Evolutionary conservation across 805 yeast species (phyloP).

Genomic region (Groenewaldozyma tartarivorans): DNA sequence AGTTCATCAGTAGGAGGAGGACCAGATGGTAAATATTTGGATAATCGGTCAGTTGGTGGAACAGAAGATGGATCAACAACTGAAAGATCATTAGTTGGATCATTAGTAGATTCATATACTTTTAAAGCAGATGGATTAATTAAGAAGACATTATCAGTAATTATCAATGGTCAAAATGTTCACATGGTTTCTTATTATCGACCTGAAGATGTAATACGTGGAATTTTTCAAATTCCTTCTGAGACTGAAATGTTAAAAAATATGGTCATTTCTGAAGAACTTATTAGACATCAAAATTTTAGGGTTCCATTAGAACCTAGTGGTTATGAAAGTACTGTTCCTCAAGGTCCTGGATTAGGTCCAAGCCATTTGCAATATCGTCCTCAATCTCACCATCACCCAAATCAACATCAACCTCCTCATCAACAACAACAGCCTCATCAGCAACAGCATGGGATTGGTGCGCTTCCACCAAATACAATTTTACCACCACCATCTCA

Average conservation of each 20-base stretch:
- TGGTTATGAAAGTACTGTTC: slow-evolving; percentile 1
- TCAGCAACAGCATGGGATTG: slow-evolving; percentile 8
- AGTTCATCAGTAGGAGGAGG: slow-evolving; percentile 8
- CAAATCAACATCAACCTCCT: slow-evolving; percentile 3
- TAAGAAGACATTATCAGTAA: slow-evolving; percentile 70
- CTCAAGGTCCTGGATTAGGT: not conserved
- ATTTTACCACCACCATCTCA: not conserved
- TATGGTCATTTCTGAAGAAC: slow-evolving; percentile 30
- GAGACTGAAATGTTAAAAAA: slow-evolving; percentile 42
- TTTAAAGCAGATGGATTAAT: slow-evolving; percentile 66
- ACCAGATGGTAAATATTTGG: slow-evolving; percentile 2
- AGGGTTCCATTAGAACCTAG: slow-evolving; percentile 24
- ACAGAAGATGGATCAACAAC: slow-evolving; percentile 11
- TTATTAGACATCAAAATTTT: slow-evolving; percentile 26
- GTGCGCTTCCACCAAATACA: slow-evolving; percentile 2
- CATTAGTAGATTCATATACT: slow-evolving; percentile 49
- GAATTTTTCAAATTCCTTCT: slow-evolving; percentile 49
- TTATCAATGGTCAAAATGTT: slow-evolving; percentile 32
- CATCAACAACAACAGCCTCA: not conserved
- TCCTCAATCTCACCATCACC: not conserved
- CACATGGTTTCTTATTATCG: slow-evolving; percentile 76
- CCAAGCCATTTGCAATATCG: not conserved
- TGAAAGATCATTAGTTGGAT: slow-evolving; percentile 42
- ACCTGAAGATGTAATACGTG: slow-evolving; percentile 60
- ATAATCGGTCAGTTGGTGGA: not conserved